Evolutionary conservation across 1,284 basidiomycete genomes (phyloP).

Genomic region (Hemileia vastatrix): DNA sequence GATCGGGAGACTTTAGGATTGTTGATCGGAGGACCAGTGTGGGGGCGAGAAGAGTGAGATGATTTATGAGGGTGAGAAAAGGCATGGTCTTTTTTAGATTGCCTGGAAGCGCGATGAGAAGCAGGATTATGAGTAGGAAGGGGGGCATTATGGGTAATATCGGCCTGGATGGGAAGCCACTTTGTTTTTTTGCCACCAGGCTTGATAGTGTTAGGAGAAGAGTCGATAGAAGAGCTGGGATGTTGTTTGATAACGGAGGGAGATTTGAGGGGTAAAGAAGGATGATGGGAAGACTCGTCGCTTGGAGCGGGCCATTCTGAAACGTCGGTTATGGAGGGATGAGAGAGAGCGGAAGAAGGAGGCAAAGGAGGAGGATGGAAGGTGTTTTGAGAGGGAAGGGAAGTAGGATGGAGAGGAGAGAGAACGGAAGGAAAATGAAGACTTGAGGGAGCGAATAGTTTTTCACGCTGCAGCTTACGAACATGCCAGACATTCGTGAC

Average conservation of each 20-base stretch:
- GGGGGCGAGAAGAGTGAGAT: no score
- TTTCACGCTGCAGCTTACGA: neutral
- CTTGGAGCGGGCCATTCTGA: constrained; percentile 4
- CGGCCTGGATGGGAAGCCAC: constrained; percentile 3
- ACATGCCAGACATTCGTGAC: neutral
- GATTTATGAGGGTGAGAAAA: neutral
- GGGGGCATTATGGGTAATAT: constrained; percentile 8
- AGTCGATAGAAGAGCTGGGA: neutral
- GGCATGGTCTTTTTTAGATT: neutral
- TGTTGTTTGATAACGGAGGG: neutral
- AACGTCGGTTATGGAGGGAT: neutral
- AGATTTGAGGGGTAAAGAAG: neutral
- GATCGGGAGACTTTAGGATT: no score
- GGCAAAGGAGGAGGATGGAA: neutral
- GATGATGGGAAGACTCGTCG: neutral
- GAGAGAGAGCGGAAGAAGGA: neutral
- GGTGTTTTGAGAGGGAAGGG: neutral
- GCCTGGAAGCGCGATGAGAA: neutral
- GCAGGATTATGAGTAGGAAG: neutral
- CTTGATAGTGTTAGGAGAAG: neutral
- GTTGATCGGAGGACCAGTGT: no score
- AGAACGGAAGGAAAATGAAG: neutral
- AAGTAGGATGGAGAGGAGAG: neutral
- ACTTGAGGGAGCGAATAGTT: neutral
- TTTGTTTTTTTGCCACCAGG: neutral